Evolutionary conservation across 306 rosid species (phyloP), one percentile per base, ranked within the genome.

Genomic region (Citrullus colocynthis): DNA sequence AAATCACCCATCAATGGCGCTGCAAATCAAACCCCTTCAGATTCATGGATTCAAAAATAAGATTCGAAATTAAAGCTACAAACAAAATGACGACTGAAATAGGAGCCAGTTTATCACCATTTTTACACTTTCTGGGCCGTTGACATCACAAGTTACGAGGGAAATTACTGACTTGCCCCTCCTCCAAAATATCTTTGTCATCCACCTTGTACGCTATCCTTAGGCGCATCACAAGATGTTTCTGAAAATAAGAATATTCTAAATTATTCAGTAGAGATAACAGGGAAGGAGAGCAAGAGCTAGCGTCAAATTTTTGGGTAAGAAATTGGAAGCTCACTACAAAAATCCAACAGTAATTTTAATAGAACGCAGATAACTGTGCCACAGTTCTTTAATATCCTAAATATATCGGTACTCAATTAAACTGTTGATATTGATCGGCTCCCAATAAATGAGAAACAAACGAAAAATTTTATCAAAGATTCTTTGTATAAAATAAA

Each of bases 141-240:
- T 82, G 57, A 76, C 78, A 81, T 96, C 90, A 92, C 82, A 96
- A 86, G 48, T 84, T 96, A 42, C 85, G 88, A 63, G 99, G 99
- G 32, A 96, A 92, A 71, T 87, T 96, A 81, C 57, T 89, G 81
- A 96, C 74, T 85, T 96, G 99, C 28, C 96, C 99, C 84, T 96
- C 98, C 88, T 91, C 99, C 85, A 96, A 81, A 11, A 90, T 65
- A 81, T 92, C 99, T 86, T 88, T 86, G 82, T 91, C 87, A 83
- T 96, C 89, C 79, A 80, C 64, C 90, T 92, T 92, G 93, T 91
- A 96, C n/a, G 97, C 93, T 83, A 91, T 92, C 88, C 96, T 87
- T 82, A 89, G 77, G 75, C 98, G 97, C 99, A 96, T 96, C 84
- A 96, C 85, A 30, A 92, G 93, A 71, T 90, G 83, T 92, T 96